Conservation (phyloP, 2,329 filamentous ascomycete genomes). For the Fusarium sp. region DNA sequence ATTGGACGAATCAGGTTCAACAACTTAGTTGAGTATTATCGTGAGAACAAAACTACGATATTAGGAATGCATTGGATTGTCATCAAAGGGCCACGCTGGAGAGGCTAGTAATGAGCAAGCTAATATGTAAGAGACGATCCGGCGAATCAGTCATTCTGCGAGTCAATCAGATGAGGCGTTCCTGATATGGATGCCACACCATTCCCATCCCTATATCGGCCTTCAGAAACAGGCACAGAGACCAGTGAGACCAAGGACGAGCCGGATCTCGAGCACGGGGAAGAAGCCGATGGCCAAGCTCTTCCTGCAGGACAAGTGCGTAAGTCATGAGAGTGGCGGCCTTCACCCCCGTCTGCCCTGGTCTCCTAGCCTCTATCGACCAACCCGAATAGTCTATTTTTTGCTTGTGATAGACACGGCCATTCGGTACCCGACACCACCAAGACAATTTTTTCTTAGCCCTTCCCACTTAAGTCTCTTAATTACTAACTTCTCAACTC, state of each 20-base stretch:
- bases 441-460: conserved; percentile 47
- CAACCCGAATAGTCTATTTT: conserved; percentile 32
- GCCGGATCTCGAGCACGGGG: conserved; percentile 24
- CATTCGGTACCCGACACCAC: conserved; percentile 44
- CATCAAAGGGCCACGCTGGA: conserved; percentile 13
- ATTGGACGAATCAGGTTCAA: conserved; percentile 2
- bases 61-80: neutral
- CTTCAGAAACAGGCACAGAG: conserved; percentile 5
- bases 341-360: conserved; percentile 4
- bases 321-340: conserved; percentile 38
- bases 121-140: neutral
- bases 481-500: conserved; percentile 35
- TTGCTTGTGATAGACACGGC: conserved; percentile 45
- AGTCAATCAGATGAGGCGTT: conserved; percentile 30
- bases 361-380: conserved; percentile 13
- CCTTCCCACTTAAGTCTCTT: conserved; percentile 39
- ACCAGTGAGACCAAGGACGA: conserved; percentile 23
- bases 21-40: neutral
- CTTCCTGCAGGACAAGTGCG: conserved; percentile 29
- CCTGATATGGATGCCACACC: conserved; percentile 1
- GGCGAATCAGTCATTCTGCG: conserved; percentile 20
- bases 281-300: conserved; percentile 35
- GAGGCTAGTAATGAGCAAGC: conserved; percentile 3
- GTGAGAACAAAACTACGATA: neutral
- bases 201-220: neutral